Evolutionary conservation across 306 rosid genomes (phyloP), one percentile per base, ranked within the genome.

Genomic region (Trifolium subterraneum): DNA sequence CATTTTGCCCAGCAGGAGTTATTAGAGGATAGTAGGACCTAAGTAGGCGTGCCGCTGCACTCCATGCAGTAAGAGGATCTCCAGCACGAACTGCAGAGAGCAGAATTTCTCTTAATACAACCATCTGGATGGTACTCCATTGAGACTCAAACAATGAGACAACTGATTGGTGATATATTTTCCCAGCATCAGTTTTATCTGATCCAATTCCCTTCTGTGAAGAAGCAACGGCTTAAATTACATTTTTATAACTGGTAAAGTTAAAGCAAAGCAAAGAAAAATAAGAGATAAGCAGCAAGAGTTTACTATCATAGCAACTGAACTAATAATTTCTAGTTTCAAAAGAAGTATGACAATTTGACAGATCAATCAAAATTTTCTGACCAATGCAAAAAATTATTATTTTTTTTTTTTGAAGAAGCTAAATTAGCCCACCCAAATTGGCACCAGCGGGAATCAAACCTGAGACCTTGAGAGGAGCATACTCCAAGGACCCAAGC

Each of bases 1-100:
- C 97, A 81, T 88, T 90, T 86, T 94, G 99, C 75, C 93, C 98
- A 10, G 86, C 92, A 73, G 99, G 99, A 71, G 96, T 88, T 55
- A 94, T 90, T 70, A 94, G 79, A 78, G 99, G 99, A 85, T 92
- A 94, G 84, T 92, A 90, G 50, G 96, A 90, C 84, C 99, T 90
- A 45, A 94, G 96, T 33, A 92, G 89, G 42, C 97, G 86, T 22
- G 99, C 95, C 15, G 99, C 96, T 71, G 98, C 98, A 82, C 98
- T 89, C 99, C 99, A 95, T 63, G 99, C 97, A 82, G 97, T 88
- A 71, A 95, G 99, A 80, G 99, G 99, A 85, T 95, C 99, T 58
- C 98, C 99, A 39, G 99, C 95, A 54, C 98, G 93, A 62, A 90
- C 88, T 68, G 97, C 96, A 70, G 98, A 95, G 69, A 95, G 82